These are phyloP conservation scores for Alternaria arbusti DNA, from an alignment of 2,329 filamentous ascomycete genomes.

Conservation along the genomic window DNA sequence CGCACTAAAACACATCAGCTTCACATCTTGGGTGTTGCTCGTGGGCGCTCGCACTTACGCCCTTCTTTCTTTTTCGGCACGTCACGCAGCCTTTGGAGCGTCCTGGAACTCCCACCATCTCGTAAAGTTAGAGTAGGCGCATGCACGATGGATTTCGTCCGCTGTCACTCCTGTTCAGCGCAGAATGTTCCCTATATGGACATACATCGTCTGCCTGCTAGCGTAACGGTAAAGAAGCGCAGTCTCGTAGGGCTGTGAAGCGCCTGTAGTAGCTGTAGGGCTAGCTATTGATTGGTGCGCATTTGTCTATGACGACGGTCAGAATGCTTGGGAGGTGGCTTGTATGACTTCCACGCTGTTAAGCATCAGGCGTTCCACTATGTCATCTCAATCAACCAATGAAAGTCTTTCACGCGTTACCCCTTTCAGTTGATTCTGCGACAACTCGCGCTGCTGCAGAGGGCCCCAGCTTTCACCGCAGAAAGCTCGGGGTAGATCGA, in stretches of 20 bases:
- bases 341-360: not conserved
- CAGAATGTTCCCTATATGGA: constrained; percentile 27
- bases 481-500: not conserved
- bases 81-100: constrained; percentile 44
- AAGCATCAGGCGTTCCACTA: not conserved
- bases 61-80: constrained; percentile 58
- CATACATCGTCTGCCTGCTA: constrained; percentile 3
- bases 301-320: constrained; percentile 8
- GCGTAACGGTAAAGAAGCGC: not conserved
- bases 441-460: not conserved
- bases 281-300: constrained; percentile 5
- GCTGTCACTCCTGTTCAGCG: constrained; percentile 11
- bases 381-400: not conserved
- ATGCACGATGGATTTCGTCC: not conserved
- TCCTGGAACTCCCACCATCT: constrained; percentile 37
- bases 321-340: not conserved
- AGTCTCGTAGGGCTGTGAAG: not conserved
- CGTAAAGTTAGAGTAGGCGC: not conserved
- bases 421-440: constrained; percentile 12
- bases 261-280: not conserved
- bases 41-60: constrained; percentile 50
- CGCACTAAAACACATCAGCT: constrained; percentile 56
- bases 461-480: not conserved
- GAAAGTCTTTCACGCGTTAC: not conserved
- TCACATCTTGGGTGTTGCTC: not conserved